Percentiles rank a stretch among this genome's conserved stretches.
These are phyloP conservation scores for Triangularia verruculosa DNA, from an alignment of 2,329 filamentous ascomycete species.

Conservation along the genomic window DNA sequence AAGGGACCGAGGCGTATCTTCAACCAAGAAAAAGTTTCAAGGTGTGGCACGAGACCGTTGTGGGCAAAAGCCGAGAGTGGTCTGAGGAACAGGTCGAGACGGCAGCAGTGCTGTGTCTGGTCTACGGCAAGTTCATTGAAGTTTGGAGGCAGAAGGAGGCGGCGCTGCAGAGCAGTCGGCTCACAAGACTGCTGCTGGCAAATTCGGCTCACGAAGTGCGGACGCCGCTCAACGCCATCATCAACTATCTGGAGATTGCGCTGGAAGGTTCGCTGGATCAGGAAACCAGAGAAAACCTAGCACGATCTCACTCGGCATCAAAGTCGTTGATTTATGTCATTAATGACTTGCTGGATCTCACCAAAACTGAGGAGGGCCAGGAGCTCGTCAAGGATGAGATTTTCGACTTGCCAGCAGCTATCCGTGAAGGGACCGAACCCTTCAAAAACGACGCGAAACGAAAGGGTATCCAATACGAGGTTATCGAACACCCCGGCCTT, in stretches of 20 bases:
- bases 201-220: constrained; percentile 92
- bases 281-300: constrained; percentile 80
- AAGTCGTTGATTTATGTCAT: constrained; percentile 93
- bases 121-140: constrained; percentile 86
- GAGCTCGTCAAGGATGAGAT: constrained; percentile 75
- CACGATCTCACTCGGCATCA: constrained; percentile 83
- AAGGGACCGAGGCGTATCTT: constrained; percentile 69
- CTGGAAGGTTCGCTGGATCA: constrained; percentile 75
- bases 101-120: constrained; percentile 79
- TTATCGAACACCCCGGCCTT: constrained; percentile 64
- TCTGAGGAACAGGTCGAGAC: constrained; percentile 86
- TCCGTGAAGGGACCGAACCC: constrained; percentile 73
- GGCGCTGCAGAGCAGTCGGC: constrained; percentile 74
- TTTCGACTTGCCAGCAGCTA: constrained; percentile 68
- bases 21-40: constrained; percentile 79
- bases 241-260: constrained; percentile 91
- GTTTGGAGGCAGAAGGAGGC: constrained; percentile 91
- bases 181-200: constrained; percentile 74
- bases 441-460: constrained; percentile 72
- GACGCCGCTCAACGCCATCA: constrained; percentile 87
- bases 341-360: constrained; percentile 85
- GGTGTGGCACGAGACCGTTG: constrained; percentile 74
- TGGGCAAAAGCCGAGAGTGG: constrained; percentile 85
- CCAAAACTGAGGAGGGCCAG: constrained; percentile 81
- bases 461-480: constrained; percentile 69